Conservation (phyloP, 768 basidiomycete species). For the Royoungia palumana region DNA sequence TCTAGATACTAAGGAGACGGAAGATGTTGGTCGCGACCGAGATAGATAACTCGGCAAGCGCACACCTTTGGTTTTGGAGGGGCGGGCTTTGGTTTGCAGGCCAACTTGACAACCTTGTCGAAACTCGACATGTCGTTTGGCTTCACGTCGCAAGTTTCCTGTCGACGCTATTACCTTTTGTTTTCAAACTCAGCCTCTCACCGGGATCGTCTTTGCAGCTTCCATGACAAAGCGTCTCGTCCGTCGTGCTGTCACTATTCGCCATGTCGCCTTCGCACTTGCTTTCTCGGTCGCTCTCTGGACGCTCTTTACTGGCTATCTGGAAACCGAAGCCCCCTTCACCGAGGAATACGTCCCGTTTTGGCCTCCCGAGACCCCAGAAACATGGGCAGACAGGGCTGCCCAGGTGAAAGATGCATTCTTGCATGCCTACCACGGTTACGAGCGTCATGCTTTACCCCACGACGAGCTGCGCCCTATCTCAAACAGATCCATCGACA, state of each 20-base stretch:
- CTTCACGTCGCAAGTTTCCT: constrained; percentile 2
- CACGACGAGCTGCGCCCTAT: constrained; percentile 62
- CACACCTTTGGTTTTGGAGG: constrained; percentile 91
- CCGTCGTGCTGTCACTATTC: constrained; percentile 20
- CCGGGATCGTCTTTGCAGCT: not conserved
- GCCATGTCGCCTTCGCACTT: constrained; percentile 20
- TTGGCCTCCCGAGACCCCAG: constrained; percentile 29
- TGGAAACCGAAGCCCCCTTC: not conserved
- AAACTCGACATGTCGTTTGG: constrained; percentile 59
- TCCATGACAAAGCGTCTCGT: constrained; percentile 8
- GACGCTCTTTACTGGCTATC: constrained; percentile 17
- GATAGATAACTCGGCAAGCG: not conserved
- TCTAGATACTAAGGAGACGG: constrained; percentile 75
- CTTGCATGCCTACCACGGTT: constrained; percentile 64
- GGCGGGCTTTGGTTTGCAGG: constrained; percentile 95
- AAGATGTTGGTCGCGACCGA: not conserved
- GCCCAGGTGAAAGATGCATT: constrained; percentile 59
- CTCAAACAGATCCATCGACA: constrained; percentile 43
- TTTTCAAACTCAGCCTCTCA: constrained; percentile 28
- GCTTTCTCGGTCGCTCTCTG: constrained; percentile 14
- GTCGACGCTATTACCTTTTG: constrained; percentile 2
- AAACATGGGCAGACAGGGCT: constrained; percentile 52
- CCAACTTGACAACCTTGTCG: constrained; percentile 92
- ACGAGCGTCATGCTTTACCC: constrained; percentile 57
- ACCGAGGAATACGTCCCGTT: constrained; percentile 13